A percentile compares a stretch with the other conserved stretches of the same genome.
phyloP scores from a whole-genome alignment of 2,329 filamentous ascomycete genomes.

The Aspergillus texensis region DNA sequence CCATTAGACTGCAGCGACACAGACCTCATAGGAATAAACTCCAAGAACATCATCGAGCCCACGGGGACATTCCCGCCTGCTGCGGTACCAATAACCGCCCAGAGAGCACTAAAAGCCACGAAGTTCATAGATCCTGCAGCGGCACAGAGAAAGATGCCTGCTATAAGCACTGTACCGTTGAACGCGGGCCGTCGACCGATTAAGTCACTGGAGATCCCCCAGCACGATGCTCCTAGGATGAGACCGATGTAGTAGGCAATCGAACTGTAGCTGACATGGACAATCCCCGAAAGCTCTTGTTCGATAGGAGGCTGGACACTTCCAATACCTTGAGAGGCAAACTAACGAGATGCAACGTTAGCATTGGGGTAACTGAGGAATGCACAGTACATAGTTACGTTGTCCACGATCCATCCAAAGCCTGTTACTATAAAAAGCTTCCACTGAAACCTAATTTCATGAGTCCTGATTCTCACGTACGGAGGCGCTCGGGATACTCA shows the following conservation, averaged over 20 bases:
- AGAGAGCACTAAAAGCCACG: slow-evolving; percentile 29
- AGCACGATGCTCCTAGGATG: not conserved
- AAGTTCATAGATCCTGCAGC: not conserved
- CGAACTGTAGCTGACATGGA: not conserved
- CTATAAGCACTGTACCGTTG: not conserved
- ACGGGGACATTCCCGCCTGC: slow-evolving; percentile 32
- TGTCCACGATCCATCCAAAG: not conserved
- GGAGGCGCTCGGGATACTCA: not conserved
- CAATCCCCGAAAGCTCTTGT: not conserved
- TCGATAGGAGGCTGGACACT: not conserved
- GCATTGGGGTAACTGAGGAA: not conserved
- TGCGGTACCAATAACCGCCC: slow-evolving; percentile 32
- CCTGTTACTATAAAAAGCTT: not conserved
- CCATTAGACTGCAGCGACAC: not conserved
- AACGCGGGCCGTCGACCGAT: not conserved
- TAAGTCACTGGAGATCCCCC: not conserved
- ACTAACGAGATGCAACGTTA: not conserved
- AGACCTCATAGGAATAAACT: slow-evolving; percentile 15
- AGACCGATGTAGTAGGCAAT: not conserved
- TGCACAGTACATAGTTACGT: not conserved
- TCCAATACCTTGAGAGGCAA: not conserved
- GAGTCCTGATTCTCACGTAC: not conserved
- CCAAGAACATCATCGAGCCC: slow-evolving; percentile 34
- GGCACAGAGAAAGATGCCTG: not conserved
- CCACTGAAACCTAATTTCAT: not conserved